Base-by-base conservation (phyloP, 345 rosid species). In the Gossypium stocksii region DNA sequence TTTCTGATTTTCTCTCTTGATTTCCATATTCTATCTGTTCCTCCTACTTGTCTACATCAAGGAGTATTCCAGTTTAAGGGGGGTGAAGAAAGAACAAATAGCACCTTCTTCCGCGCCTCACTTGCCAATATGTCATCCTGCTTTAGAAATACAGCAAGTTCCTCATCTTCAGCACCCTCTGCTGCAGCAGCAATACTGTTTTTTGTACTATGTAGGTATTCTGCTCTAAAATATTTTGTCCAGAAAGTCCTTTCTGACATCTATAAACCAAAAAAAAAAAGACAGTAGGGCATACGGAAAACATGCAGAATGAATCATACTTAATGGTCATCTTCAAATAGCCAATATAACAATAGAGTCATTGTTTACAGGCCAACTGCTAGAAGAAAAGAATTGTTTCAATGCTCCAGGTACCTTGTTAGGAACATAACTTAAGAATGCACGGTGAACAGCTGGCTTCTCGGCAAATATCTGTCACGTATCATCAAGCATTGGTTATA, bases 141-240 rank as follows among this genome's bases (percentile, higher is more conserved):
- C 87, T 85, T 95, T 69, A 95, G 85, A 71, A 95, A 93, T 77
- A 93, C 83, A 51, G 96, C 97, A 79, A 95, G 97, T 74, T 90
- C 97, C 84, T 93, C 97, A 73, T 95, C 99, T 85, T 95, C 99
- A 67, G 98, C 99, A 74, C 98, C 98, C 79, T 93, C 99, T 23
- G 99, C 99, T 76, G 89, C 93, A 20, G 89, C 93, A 77, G 96
- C 91, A 75, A 81, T 77, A 78, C 86, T 83, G 80, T 88, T 91
- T 84, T 82, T 87, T 23, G 92, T 86, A 81, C 86, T 87, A 70
- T 89, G 93, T 80, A 95, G 93, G 86, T 86, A 90, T 76, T 91
- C 98, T 38, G 99, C 99, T 86, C 89, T 89, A 80, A 88, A 93
- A 84, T 91, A 95, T 85, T 95, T 93, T 77, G 91, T 91, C 99